phyloP scores from a whole-genome alignment of 345 rosid genomes.

The Sonneratia alba region DNA sequence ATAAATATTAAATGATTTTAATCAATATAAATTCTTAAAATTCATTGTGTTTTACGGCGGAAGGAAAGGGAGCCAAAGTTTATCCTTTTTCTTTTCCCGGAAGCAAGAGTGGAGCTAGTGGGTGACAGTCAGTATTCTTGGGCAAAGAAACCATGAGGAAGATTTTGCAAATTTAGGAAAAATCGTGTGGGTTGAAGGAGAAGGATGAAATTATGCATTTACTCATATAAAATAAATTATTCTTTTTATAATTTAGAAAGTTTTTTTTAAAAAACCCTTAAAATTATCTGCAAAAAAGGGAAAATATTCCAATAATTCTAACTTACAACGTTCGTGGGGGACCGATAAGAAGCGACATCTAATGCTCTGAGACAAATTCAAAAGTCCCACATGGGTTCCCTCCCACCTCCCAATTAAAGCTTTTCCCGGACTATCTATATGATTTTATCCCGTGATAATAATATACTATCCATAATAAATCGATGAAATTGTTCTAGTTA shows the following conservation, averaged over 20 bases:
- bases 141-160: not conserved
- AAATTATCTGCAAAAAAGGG: not conserved
- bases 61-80: too few relatives aligned
- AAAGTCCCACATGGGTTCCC: constrained; percentile 1
- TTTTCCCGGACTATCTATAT: too few relatives aligned
- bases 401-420: not conserved
- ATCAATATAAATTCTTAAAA: too few relatives aligned
- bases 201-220: not conserved
- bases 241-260: not conserved
- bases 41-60: too few relatives aligned
- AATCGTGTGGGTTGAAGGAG: not conserved
- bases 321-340: constrained; percentile 3
- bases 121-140: not conserved
- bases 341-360: not conserved
- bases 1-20: too few relatives aligned
- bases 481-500: too few relatives aligned
- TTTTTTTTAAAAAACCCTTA: not conserved
- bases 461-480: too few relatives aligned
- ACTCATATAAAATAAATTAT: not conserved
- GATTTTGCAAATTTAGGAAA: not conserved
- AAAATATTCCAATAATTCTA: not conserved
- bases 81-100: too few relatives aligned
- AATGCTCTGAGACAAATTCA: constrained; percentile 8
- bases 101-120: not conserved
- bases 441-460: too few relatives aligned